Conservation (phyloP, 2,329 filamentous ascomycete genomes). For the Venturia effusa region DNA sequence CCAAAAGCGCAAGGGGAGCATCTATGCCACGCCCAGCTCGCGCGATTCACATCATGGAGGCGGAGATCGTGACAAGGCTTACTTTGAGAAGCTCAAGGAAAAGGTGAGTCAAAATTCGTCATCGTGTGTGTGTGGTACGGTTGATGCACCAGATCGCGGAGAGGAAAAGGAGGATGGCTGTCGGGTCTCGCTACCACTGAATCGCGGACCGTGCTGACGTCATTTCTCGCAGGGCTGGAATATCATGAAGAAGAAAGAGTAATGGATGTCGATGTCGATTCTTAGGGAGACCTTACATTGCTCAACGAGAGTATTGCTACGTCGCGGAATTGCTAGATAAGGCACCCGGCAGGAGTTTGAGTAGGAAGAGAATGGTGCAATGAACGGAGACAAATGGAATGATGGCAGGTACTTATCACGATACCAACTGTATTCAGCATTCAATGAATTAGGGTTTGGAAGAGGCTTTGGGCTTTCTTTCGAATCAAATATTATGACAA, state of each 20-base stretch:
- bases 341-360: too few relatives aligned
- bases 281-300: background rate
- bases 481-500: too few relatives aligned
- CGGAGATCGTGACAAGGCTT: constrained; percentile 41
- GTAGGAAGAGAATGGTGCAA: too few relatives aligned
- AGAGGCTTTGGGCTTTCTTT: too few relatives aligned
- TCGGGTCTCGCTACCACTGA: background rate
- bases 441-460: too few relatives aligned
- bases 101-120: constrained; percentile 20
- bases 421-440: too few relatives aligned
- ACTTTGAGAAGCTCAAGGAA: constrained; percentile 43
- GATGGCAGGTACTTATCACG: too few relatives aligned
- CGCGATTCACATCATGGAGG: constrained; percentile 53
- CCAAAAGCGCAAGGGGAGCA: constrained; percentile 59
- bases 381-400: too few relatives aligned
- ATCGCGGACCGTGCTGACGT: background rate
- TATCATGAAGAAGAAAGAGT: background rate
- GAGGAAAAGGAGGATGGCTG: background rate
- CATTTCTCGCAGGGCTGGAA: background rate
- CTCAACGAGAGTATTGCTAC: background rate
- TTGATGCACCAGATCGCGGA: background rate
- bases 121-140: background rate
- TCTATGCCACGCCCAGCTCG: constrained; percentile 54
- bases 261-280: background rate
- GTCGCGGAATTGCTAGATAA: background rate